Evolutionary conservation across 2,329 filamentous ascomycete genomes (phyloP), one percentile per base, ranked within the genome.

Genomic region (Fonsecaea pedrosoi): DNA sequence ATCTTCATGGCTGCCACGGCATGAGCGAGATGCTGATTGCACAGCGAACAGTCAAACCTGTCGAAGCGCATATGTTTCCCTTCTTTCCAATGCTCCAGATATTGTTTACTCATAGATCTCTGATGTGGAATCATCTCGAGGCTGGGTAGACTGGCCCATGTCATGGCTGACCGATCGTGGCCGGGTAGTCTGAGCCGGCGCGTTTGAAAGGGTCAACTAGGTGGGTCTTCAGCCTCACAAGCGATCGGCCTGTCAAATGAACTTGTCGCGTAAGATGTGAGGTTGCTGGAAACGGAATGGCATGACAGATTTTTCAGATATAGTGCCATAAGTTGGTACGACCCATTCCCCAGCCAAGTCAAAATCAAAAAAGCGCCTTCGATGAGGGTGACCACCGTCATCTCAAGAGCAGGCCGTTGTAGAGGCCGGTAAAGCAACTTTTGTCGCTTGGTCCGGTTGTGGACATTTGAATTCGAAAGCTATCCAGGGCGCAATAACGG

Each of bases 381-480:
- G 54, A 56, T 54, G 53, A 45, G 18, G 35, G n/a, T 15, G 32
- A 40, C 59, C 18, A 55, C n/a, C 25, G 64, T 59, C 64, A 63
- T 66, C 63, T 21, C 35, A 63, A 60, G 21, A 32, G 42, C 62
- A 38, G 65, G 65, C 63, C 37, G 62, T 8, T 5, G 18, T 13
- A 32, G 34, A 54, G 12, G 59, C 12, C 15, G 18, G 32, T n/a
- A 48, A 50, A 37, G 34, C 13, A 18, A 34, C 32, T n/a, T 34
- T 12, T 15, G 38, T 38, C 37, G 40, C 64, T 66, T 69, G 64
- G 64, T 54, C 58, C 60, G 64, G 30, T 59, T 66, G 48, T 10
- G 15, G 60, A 58, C 64, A 64, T 60, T 62, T 64, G 60, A 61
- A 57, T 45, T 34, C 54, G 32, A 53, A 68, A 65, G 25, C 25